Conservation (phyloP, 1,284 basidiomycete genomes). For the Cutaneotrichosporon dermatis region DNA sequence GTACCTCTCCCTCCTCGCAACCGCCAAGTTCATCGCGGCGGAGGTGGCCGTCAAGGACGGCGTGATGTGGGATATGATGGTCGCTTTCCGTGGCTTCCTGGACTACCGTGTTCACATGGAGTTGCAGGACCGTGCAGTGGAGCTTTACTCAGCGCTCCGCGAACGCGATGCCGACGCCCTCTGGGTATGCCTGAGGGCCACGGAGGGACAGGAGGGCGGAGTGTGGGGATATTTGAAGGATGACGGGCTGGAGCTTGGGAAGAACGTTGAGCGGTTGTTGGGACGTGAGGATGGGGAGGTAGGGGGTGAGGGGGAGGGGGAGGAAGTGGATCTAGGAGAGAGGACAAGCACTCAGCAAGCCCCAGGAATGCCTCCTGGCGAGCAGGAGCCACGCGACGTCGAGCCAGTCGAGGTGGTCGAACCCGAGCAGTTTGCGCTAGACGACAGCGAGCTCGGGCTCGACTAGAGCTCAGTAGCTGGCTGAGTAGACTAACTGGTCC, state of each 20-base stretch:
- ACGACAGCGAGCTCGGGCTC: background rate
- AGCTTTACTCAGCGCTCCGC: slow-evolving; percentile 61
- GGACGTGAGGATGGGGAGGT: background rate
- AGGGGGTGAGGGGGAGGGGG: background rate
- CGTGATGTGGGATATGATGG: slow-evolving; percentile 70
- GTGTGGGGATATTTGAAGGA: slow-evolving; percentile 35
- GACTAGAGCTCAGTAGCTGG: background rate
- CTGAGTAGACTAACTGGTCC: too few species aligned
- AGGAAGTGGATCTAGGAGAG: background rate
- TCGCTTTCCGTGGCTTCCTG: slow-evolving; percentile 70
- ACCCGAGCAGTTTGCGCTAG: background rate
- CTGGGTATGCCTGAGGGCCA: slow-evolving; percentile 68
- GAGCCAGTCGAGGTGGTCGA: background rate
- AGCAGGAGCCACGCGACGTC: background rate
- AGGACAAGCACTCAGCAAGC: too few species aligned
- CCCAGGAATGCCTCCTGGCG: too few species aligned
- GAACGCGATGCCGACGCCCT: slow-evolving; percentile 69
- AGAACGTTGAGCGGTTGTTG: slow-evolving; percentile 1
- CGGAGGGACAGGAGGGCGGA: slow-evolving; percentile 28
- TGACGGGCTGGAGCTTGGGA: slow-evolving; percentile 19
- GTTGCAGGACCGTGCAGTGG: slow-evolving; percentile 61
- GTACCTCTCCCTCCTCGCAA: slow-evolving; percentile 65
- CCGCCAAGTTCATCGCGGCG: slow-evolving; percentile 62
- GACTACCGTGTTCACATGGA: slow-evolving; percentile 63
- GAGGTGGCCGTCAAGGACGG: slow-evolving; percentile 64